Base-by-base conservation (phyloP, 208 protist genomes). In the Tritrichomonas foetus region DNA sequence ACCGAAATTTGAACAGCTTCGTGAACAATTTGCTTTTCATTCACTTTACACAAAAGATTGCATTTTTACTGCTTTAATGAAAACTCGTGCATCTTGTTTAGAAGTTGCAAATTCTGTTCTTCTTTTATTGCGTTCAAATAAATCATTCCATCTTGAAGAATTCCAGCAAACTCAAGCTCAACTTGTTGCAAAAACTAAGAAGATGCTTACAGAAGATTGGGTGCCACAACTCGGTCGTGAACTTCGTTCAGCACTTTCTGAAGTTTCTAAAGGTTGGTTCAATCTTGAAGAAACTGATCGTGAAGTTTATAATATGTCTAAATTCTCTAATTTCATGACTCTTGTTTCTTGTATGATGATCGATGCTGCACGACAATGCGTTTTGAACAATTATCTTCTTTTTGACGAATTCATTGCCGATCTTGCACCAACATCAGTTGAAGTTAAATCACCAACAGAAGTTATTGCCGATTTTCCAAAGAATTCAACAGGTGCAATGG, bases 281-380 rank as follows among this genome's bases (percentile, higher is more conserved):
- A 94, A 95, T 69, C n/a, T 95, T 0, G 93, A 94, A 84, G 93
- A 94, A 55, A 75, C 64, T 30, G 93, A 80, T 49, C 94, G 57
- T 50, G 94, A 95, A 72, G 93, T 95, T n/a, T 95, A 95, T 53
- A 94, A 89, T 41, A 94, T 95, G 55, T 95, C 94, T 16, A 95
- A 95, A 49, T 92, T 95, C 39, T 57, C 55, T 22, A 95, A 94
- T 30, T 93, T 93, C 47, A 89, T 89, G 78, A 47, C 47, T 57
- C 30, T 89, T 9, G 47, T 89, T 39, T 89, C 78, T 13, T 89
- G 41, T 30, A 89, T 89, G 78, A 89, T 89, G 78, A 89, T 89
- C 20, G 78, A 89, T 89, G 78, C 78, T 27, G 78, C 78, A 57
- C 44, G 78, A 57, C 33, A 44, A 89, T 89, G 47, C 41, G 78